Evolutionary conservation across 257 asterid species (phyloP).

Genomic region (Salvia hispanica): DNA sequence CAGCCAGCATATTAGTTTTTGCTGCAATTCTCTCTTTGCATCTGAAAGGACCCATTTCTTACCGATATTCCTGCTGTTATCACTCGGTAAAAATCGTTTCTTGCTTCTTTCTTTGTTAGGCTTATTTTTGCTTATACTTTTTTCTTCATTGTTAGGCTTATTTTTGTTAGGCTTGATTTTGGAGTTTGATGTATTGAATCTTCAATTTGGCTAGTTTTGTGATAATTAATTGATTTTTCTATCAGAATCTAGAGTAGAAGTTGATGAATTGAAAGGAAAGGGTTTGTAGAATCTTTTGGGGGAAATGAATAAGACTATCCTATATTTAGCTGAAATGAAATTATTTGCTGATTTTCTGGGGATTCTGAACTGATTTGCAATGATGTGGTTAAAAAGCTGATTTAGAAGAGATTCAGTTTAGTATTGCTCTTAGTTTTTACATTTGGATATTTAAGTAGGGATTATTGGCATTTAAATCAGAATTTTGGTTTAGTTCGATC

Average conservation of each 20-base stretch:
- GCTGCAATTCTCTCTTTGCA: slow-evolving; percentile 2
- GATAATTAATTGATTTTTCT: not conserved
- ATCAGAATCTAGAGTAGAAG: not conserved
- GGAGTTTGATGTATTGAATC: not conserved
- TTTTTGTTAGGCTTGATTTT: too few species aligned
- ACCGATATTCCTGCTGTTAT: slow-evolving; percentile 14
- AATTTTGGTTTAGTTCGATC: too few species aligned
- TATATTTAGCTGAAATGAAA: not conserved
- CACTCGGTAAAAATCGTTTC: slow-evolving; percentile 18
- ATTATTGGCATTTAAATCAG: too few species aligned
- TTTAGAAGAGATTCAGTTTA: not conserved
- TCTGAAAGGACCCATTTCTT: not conserved
- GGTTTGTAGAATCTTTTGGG: slow-evolving; percentile 11
- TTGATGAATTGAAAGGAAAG: not conserved
- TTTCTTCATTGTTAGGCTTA: slow-evolving; percentile 20
- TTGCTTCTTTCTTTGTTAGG: slow-evolving; percentile 2
- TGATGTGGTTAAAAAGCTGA: slow-evolving; percentile 10
- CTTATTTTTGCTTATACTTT: not conserved
- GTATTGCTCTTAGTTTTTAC: too few species aligned
- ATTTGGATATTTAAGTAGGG: not conserved
- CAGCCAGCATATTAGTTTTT: not conserved
- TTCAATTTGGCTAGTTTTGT: not conserved
- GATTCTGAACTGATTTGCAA: not conserved
- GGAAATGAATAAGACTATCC: not conserved
- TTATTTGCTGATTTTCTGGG: not conserved